Base-by-base conservation (phyloP, 257 asterid species). In the Rubia yunnanensis region DNA sequence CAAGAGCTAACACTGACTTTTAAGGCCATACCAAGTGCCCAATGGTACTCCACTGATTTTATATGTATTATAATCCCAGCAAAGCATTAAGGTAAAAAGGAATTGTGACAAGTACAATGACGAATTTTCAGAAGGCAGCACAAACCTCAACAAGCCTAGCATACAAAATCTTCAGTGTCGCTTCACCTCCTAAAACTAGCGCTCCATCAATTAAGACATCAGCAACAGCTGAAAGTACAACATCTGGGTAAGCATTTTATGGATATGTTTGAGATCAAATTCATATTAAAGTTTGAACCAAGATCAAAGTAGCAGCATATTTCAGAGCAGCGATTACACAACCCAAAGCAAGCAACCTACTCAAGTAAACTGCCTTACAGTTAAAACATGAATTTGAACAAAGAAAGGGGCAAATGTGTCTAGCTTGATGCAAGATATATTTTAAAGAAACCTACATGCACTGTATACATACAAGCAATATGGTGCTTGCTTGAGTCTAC, bases 151-250 rank as follows among this genome's bases (percentile, higher is more conserved):
- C 83, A 70, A 94, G 92, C 87, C 86, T 94, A 86, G 82, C 66
- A 76, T 84, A 88, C 67, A 94, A 94, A 77, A 94, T 84, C 82
- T 80, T 85, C 75, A 90, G 78, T 8, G 97, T 71, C 63, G 84
- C 86, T 80, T 94, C 96, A 30, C 99, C 99, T 52, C 99, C 99
- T 81, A 94, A 78, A 65, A 90, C 94, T 69, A 94, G 76, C 69
- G 96, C 95, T 56, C 96, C 99, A 79, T 89, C 96, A 73, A 94
- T 86, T 73, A 94, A 88, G 79, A 88, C 95, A 80, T 88, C 99
- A 30, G 96, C 96, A 63, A 94, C 95, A 78, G 99, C 99, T 94
- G 96, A 79, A 64, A 83, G 73, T 67, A 77, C 70, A 76, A 54
- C 71, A 63, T 74, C 64, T 70, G 54, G 27, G 70, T 74, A 72